phyloP scores from a whole-genome alignment of 2,329 filamentous ascomycete species.

The Venturia aucupariae region DNA sequence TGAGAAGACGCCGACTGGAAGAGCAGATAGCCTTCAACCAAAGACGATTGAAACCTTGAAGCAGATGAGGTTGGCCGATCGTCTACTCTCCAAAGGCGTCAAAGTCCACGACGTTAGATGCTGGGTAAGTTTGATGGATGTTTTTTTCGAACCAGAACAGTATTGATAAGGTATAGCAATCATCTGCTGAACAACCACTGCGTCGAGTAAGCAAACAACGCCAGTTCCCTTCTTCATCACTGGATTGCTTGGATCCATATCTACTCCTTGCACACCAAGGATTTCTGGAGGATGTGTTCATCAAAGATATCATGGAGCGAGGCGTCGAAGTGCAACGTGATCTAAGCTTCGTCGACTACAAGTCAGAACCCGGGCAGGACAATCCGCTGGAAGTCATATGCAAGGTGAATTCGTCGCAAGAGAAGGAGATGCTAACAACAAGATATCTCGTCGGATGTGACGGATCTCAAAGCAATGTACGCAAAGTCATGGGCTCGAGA shows the following conservation, averaged over 20 bases:
- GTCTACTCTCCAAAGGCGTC: constrained; percentile 56
- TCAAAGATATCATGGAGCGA: constrained; percentile 57
- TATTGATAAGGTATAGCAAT: constrained; percentile 22
- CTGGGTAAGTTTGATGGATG: constrained; percentile 41
- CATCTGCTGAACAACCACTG: constrained; percentile 32
- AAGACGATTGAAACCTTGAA: constrained; percentile 71
- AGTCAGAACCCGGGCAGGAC: constrained; percentile 27
- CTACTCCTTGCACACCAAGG: constrained; percentile 58
- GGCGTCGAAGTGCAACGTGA: constrained; percentile 55
- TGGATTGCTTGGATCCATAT: constrained; percentile 45
- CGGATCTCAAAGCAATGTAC: constrained; percentile 61
- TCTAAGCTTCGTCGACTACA: constrained; percentile 49
- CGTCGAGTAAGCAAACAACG: constrained; percentile 55
- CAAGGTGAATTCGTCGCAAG: constrained; percentile 29
- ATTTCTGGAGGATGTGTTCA: constrained; percentile 63
- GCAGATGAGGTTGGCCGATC: constrained; percentile 64
- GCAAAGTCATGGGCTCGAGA: constrained; percentile 44
- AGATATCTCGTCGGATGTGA: constrained; percentile 64
- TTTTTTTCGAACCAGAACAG: constrained; percentile 16
- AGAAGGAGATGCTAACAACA: constrained; percentile 39
- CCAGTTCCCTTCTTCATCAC: constrained; percentile 48
- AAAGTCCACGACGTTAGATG: constrained; percentile 67
- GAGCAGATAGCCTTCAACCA: constrained; percentile 64
- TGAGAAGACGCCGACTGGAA: constrained; percentile 58
- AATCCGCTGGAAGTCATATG: constrained; percentile 35